Conservation (phyloP, 306 rosid genomes). For the Trichosanthes truncata region DNA sequence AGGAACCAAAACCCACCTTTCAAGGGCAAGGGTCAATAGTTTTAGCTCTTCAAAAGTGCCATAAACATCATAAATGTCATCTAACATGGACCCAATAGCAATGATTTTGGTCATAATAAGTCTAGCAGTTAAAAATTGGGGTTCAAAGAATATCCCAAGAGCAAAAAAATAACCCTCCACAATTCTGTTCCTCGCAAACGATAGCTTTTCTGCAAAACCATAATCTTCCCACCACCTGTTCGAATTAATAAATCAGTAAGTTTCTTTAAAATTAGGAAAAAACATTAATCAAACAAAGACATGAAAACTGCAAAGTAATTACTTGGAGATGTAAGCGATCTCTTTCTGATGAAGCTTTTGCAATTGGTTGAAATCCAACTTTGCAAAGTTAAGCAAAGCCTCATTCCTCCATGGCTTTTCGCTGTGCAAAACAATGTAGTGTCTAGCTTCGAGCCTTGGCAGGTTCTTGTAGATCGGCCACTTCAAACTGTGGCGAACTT, state of each 20-base stretch:
- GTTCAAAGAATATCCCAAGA: slow-evolving; percentile 25
- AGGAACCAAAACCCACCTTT: slow-evolving; percentile 14
- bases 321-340: slow-evolving; percentile 21
- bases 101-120: slow-evolving; percentile 8
- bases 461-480: slow-evolving; percentile 22
- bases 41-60: slow-evolving; percentile 41
- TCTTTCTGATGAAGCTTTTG: slow-evolving; percentile 38
- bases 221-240: slow-evolving; percentile 46
- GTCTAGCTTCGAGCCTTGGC: slow-evolving; percentile 25
- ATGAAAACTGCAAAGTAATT: neutral
- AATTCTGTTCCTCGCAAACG: slow-evolving; percentile 33
- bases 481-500: slow-evolving; percentile 10
- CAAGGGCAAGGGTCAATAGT: slow-evolving; percentile 28
- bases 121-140: slow-evolving; percentile 21
- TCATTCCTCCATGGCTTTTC: slow-evolving; percentile 21
- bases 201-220: slow-evolving; percentile 16
- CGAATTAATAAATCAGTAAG: neutral
- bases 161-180: slow-evolving; percentile 39
- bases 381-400: slow-evolving; percentile 26
- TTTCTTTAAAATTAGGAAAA: neutral
- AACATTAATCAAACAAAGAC: neutral
- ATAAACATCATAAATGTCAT: slow-evolving; percentile 39
- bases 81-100: slow-evolving; percentile 15
- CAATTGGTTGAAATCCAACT: slow-evolving; percentile 35
- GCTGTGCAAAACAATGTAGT: slow-evolving; percentile 26